Base-by-base conservation (phyloP, 2,329 filamentous ascomycete species). In the Trichoderma gracile region DNA sequence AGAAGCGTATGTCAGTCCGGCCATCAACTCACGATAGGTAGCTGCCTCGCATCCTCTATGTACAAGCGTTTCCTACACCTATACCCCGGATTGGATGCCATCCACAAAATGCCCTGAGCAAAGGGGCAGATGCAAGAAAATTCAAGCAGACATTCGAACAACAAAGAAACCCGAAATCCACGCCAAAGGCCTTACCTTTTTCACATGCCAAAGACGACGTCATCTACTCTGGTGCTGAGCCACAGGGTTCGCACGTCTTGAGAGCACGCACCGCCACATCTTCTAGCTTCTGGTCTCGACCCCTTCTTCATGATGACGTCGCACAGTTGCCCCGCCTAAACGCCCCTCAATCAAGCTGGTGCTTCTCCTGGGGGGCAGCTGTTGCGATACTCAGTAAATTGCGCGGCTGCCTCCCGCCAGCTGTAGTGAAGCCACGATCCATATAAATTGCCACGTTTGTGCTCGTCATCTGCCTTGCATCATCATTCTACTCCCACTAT, bases 271-370 rank as follows among this genome's bases (percentile, higher is more conserved):
- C 65, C 55, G 65, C 65, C 60, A 66, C 61, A 64, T 10, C 21
- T 25, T 19, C 25, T 27, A 27, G 27, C 59, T 52, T 40, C 10
- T 40, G 56, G 50, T 58, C 59, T 52, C 53, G 42, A 61, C 53
- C 59, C 63, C 49, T 46, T 62, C 49, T 54, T 62, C 63, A 58
- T 62, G 65, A 67, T 67, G 65, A 67, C 65, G 65, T 67, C 57
- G 54, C 57, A 50, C 12, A 14, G 43, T 59, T 67, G 65, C 65
- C 65, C 65, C 65, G 63, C 65, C 47, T 30, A 38, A 38, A 57
- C 64, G 57, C 64, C 64, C 59, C 52, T 52, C 64, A 61, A 30
- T 57, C 56, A 45, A 50, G 25, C 21, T 33, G 33, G 33, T 53
- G 62, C 54, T 54, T 54, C 27, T 45, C 42, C 14, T 10, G 25